These are phyloP conservation scores for Komagataella pseudopastoris DNA, from an alignment of 805 yeast species.

Conservation along the genomic window DNA sequence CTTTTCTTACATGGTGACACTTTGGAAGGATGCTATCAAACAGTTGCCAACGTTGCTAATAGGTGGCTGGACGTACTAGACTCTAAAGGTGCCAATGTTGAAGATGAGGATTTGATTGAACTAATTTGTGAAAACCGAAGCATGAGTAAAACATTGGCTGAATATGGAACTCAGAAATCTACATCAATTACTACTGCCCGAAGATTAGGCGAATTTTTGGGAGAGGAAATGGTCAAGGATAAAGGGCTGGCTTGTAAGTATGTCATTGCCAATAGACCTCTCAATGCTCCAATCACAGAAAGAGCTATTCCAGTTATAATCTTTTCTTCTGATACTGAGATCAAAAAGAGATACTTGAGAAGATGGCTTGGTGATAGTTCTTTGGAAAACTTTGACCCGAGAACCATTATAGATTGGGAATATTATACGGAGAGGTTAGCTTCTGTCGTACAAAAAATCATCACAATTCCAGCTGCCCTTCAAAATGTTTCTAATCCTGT, in stretches of 20 bases:
- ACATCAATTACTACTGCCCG: constrained; percentile 93
- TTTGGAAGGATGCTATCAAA: constrained; percentile 66
- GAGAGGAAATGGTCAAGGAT: constrained; percentile 93
- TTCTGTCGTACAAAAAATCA: constrained; percentile 86
- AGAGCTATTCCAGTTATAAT: constrained; percentile 95
- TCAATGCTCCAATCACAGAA: constrained; percentile 84
- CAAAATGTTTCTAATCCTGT: constrained; percentile 86
- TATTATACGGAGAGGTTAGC: constrained; percentile 86
- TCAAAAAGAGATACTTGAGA: constrained; percentile 61
- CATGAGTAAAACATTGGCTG: constrained; percentile 85
- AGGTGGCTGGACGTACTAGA: constrained; percentile 93
- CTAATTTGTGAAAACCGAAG: constrained; percentile 92
- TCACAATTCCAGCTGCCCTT: constrained; percentile 94
- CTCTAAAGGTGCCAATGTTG: constrained; percentile 72
- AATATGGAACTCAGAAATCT: constrained; percentile 82
- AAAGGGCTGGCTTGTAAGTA: constrained; percentile 93
- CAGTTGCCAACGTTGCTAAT: constrained; percentile 88
- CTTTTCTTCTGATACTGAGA: constrained; percentile 66
- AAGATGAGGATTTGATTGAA: constrained; percentile 88
- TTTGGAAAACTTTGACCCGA: constrained; percentile 70
- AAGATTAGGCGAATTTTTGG: constrained; percentile 86
- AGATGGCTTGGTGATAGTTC: constrained; percentile 81
- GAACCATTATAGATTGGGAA: constrained; percentile 85
- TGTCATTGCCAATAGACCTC: constrained; percentile 75
- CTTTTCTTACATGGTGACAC: constrained; percentile 78